These are phyloP conservation scores for Stachybotrys echinatus DNA, from an alignment of 2,329 filamentous ascomycete genomes.

Conservation along the genomic window DNA sequence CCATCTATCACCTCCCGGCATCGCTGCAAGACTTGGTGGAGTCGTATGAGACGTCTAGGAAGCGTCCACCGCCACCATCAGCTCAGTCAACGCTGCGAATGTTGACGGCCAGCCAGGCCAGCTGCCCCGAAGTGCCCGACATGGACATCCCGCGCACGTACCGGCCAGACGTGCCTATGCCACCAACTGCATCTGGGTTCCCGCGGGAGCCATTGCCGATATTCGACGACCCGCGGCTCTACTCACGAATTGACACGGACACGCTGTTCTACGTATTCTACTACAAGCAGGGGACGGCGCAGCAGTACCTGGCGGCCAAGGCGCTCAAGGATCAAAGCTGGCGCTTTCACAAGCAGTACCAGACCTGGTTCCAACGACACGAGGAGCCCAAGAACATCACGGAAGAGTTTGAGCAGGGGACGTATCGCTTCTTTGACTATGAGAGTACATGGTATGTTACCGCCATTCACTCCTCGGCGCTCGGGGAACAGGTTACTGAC, in stretches of 20 bases:
- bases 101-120: slow-evolving; percentile 68
- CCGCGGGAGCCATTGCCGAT: slow-evolving; percentile 88
- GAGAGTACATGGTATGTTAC: slow-evolving; percentile 96
- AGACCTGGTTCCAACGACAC: slow-evolving; percentile 98
- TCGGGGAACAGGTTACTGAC: no score
- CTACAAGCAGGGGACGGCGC: slow-evolving; percentile 93
- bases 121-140: slow-evolving; percentile 70
- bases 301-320: slow-evolving; percentile 92
- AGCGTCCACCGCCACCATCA: slow-evolving; percentile 54
- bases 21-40: slow-evolving; percentile 86
- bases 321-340: slow-evolving; percentile 98
- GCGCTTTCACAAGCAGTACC: slow-evolving; percentile 99
- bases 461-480: background rate
- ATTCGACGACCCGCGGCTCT: slow-evolving; percentile 85
- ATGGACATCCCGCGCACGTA: slow-evolving; percentile 80
- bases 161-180: slow-evolving; percentile 74
- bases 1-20: slow-evolving; percentile 86
- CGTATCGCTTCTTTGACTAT: slow-evolving; percentile 98
- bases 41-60: slow-evolving; percentile 80
- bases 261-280: slow-evolving; percentile 99
- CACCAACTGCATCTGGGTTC: slow-evolving; percentile 72
- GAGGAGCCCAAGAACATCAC: slow-evolving; percentile 98
- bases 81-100: slow-evolving; percentile 67
- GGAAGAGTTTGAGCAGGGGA: slow-evolving; percentile 97
- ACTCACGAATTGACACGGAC: slow-evolving; percentile 86